Base-by-base conservation (phyloP, 176 grass and related monocot genomes). In the Typha latifolia region DNA sequence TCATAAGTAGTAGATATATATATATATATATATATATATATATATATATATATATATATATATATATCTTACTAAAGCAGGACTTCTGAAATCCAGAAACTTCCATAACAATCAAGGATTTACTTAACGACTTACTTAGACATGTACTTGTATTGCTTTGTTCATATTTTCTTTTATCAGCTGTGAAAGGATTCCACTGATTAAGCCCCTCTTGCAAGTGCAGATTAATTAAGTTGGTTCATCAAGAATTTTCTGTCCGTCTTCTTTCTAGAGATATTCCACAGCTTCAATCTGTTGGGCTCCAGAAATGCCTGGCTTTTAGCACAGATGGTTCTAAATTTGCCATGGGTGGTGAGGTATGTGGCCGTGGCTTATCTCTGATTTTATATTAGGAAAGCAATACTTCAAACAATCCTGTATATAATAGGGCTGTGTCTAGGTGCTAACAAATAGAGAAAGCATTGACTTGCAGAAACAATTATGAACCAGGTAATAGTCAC, bases 281-380 rank as follows among this genome's bases (percentile, higher is more conserved):
- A 26, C 51, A 65, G 16, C 77, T 99, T 32, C 76, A 94, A 78
- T 94, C 89, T 47, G 65, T 87, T 85, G 86, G 95, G 66, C 68
- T 21, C 6, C 95, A 99, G 79, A 93, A 99, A 78, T 99, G 94
- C 74, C 66, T 93, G 81, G 67, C 86, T 76, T 99, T 93, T 56
- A 99, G 94, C 67, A 99, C 89, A 63, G 89, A 99, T 82, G 94
- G 94, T 15, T 66, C 81, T 31, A 99, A 99, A 83, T 87, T 99
- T 81, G 89, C 94, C 51, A 86, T 87, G 10, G 94, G 94, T 48
- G 94, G 94, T 12, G 81, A 90, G 86, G 94, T 93, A 93, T 78
- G 61, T n/a, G 7, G 5, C 67, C 71, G n/a, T 71, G 21, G 62
- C n/a, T 14, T 27, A 3, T 57, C 23, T 4, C 14, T 78, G 47